Base-by-base conservation (phyloP, 2,329 filamentous ascomycete genomes). In the Aureobasidium pullulans region DNA sequence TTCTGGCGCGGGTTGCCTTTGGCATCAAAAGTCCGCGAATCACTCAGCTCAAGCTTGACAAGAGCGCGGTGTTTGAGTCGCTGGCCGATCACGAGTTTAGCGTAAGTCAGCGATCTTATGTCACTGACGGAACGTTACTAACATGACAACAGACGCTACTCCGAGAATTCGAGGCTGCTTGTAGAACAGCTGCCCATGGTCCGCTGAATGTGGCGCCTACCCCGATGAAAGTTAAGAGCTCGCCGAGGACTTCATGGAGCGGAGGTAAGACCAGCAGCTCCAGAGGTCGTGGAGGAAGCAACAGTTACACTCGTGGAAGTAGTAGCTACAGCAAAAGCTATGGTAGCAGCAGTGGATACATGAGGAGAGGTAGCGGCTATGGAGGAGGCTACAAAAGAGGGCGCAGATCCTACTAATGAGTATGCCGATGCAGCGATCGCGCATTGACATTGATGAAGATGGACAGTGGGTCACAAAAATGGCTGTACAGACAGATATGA, bases 21-120 rank as follows among this genome's bases (percentile, higher is more conserved):
- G 84, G 84, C 0, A 85, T 86, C 66, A 75, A 73, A 46, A 86
- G 81, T 63, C 84, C 84, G 0, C 71, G 82, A 1, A 75, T 83
- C 0, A 75, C 70, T 5, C 68, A 72, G 39, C 66, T 83, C 56
- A 81, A 78, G 65, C 63, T 85, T 34, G 72, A 76, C 11, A 78
- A 71, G 53, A 67, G 67, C 7, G 36, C 61, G 0, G 73, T 79
- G 0, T 85, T 84, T 65, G 78, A 76, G 47, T 81, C 78, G 4
- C 75, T 85, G 72, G 77, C 75, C 29, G 75, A 82, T 60, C 80
- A 83, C 58, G 75, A 80, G 34, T 85, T 84, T 47, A 70, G 73
- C 64, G 77, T 81, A 65, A 57, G 73, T 60, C 11, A 39, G 1
- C 6, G 13, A 6, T 5, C 5, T 0, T 1, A 16, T 4, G 11